These are phyloP conservation scores for Senecio squalidus DNA, from an alignment of 140 eudicot species.

Conservation along the genomic window DNA sequence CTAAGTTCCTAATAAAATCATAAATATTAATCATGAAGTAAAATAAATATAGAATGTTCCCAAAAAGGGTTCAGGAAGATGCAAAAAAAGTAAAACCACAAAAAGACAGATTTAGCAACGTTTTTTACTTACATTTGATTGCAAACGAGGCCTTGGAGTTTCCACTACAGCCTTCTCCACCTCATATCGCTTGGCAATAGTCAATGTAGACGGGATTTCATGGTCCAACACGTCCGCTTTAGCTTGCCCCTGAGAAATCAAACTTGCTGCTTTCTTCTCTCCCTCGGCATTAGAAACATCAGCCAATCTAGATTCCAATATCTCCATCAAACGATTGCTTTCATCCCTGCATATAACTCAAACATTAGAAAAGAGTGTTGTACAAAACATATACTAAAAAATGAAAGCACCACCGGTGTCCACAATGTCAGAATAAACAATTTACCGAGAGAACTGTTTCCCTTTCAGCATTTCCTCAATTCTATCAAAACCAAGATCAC, in stretches of 20 bases:
- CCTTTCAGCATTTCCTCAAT: constrained; percentile 75
- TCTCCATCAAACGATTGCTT: constrained; percentile 60
- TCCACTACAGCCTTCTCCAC: constrained; percentile 17
- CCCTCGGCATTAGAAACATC: constrained; percentile 40
- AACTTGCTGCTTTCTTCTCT: constrained; percentile 27
- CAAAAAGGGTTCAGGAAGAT: too few species aligned
- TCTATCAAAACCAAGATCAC: constrained; percentile 41
- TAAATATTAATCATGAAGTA: too few species aligned
- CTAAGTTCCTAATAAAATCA: too few species aligned
- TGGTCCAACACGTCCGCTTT: constrained; percentile 22
- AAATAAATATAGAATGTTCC: too few species aligned
- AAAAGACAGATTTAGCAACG: background rate
- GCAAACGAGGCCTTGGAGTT: constrained; percentile 39
- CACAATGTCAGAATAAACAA: constrained; percentile 1
- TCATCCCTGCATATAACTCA: constrained; percentile 60
- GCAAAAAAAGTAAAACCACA: background rate
- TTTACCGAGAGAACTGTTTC: constrained; percentile 70
- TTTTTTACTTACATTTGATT: constrained; percentile 44
- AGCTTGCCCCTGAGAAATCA: constrained; percentile 28
- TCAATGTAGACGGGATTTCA: constrained; percentile 19
- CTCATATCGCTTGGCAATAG: constrained; percentile 36
- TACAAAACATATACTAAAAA: background rate
- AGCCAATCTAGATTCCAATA: constrained; percentile 61
- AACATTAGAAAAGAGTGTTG: background rate
- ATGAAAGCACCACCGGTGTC: background rate